Base-by-base conservation (phyloP, 768 basidiomycete genomes). In the Lepiota venenata region DNA sequence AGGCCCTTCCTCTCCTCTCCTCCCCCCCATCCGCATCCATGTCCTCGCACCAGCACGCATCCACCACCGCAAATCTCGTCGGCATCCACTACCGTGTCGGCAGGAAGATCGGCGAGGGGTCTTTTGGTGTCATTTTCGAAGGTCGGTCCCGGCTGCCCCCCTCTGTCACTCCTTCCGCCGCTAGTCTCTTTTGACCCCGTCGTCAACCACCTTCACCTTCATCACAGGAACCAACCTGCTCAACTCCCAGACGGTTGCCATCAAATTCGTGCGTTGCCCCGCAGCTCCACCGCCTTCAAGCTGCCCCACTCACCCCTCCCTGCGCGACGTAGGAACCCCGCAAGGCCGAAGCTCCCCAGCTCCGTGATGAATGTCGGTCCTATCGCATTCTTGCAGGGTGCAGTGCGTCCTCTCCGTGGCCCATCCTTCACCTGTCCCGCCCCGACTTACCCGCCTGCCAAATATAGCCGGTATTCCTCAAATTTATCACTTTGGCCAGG, bases 401-500 rank as follows among this genome's bases (percentile, higher is more conserved):
- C 71, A 80, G 94, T 97, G 64, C 71, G 91, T 89, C 12, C 47
- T 43, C 39, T 55, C 56, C 42, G 41, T 55, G 47, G 44, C 50
- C 44, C 50, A 47, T 27, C 50, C 47, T 50, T 41, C 37, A n/a
- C 58, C 32, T 55, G 60, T 42, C 42, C 59, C 47, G 37, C 61
- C 40, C 56, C 60, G 47, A 25, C 52, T 58, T 44, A 53, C 47
- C 27, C 35, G 44, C 50, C 36, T 56, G 37, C 37, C 53, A 55
- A 55, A 53, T 50, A 43, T 42, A 98, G 95, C 86, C 59, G 96
- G 97, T 18, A 96, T 99, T 46, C 96, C 95, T 22, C 95, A 98
- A 74, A 98, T 99, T 71, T 98, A 98, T 76, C 96, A 99, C 73
- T 99, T 98, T 69, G 97, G 97, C 45, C 95, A 98, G 73, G 97